Conservation (phyloP, 2,329 filamentous ascomycete species). For the Huntiella abstrusa region DNA sequence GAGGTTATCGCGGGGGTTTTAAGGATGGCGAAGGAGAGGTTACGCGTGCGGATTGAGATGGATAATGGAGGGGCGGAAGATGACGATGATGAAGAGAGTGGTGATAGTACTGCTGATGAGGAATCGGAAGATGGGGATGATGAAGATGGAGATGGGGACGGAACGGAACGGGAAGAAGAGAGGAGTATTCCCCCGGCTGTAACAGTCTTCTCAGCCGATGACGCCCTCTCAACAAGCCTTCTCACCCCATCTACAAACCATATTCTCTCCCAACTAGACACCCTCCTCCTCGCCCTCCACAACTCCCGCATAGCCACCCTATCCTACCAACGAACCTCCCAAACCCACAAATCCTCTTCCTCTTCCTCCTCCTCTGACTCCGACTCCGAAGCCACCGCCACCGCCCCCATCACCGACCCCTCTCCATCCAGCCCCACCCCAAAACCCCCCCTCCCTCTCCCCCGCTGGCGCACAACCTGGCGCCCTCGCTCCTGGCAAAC, state of each 20-base stretch:
- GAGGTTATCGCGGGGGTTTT: conserved; percentile 6
- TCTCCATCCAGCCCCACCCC: not conserved
- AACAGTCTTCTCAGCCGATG: conserved; percentile 48
- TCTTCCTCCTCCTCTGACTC: not conserved
- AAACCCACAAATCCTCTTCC: not conserved
- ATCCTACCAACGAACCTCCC: not conserved
- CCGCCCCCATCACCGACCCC: no score
- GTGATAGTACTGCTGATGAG: not conserved
- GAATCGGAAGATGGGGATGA: not conserved
- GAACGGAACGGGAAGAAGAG: conserved; percentile 4
- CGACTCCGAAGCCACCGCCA: not conserved
- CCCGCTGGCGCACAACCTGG: no score
- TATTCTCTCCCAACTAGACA: conserved; percentile 50
- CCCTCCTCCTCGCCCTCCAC: conserved; percentile 51
- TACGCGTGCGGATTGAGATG: conserved; percentile 2
- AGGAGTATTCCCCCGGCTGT: conserved; percentile 16
- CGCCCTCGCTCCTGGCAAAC: no score
- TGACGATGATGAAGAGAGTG: conserved; percentile 1
- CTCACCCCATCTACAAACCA: conserved; percentile 52
- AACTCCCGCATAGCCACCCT: conserved; percentile 32
- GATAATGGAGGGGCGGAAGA: not conserved
- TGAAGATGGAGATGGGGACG: not conserved
- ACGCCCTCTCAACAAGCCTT: conserved; percentile 44
- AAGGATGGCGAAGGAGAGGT: conserved; percentile 3
- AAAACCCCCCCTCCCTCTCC: no score